Percentiles rank a stretch among this genome's conserved stretches.
phyloP scores from a whole-genome alignment of 495 filamentous ascomycete genomes.

The Xylaria grammica region DNA sequence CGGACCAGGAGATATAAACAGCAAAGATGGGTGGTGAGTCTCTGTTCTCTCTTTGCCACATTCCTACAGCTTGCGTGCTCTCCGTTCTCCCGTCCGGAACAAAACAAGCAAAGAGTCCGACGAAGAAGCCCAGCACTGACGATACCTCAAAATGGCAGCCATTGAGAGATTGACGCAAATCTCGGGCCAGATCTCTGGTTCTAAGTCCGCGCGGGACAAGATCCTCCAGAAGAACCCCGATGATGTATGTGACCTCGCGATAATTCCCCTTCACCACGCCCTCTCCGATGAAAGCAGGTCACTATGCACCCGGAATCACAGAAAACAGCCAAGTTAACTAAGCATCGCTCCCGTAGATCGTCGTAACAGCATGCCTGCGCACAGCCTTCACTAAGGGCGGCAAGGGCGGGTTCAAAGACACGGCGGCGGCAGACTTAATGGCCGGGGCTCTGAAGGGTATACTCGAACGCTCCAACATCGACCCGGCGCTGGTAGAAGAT shows the following conservation, averaged over 20 bases:
- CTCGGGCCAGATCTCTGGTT: conserved; percentile 52
- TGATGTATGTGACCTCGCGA: conserved; percentile 47
- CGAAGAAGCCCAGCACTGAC: conserved; percentile 20
- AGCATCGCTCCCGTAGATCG: conserved; percentile 60
- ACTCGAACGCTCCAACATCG: conserved; percentile 81
- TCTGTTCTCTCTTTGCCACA: background rate
- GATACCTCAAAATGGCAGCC: conserved; percentile 35
- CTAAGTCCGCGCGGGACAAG: conserved; percentile 48
- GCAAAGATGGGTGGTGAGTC: conserved; percentile 40
- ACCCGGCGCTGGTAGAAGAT: conserved; percentile 85
- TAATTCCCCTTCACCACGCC: background rate
- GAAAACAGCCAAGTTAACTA: conserved; percentile 16
- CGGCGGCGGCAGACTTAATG: conserved; percentile 82
- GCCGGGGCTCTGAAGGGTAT: conserved; percentile 81
- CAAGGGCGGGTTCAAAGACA: conserved; percentile 95
- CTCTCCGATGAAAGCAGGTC: background rate
- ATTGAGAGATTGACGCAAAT: conserved; percentile 52
- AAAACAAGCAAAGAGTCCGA: background rate
- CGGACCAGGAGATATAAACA: conserved; percentile 8
- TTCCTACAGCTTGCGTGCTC: background rate
- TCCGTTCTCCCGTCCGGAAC: background rate
- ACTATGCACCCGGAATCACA: background rate
- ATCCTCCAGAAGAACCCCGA: conserved; percentile 57
- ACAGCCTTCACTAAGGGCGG: conserved; percentile 92
- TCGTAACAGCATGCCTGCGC: conserved; percentile 90